Conservation (phyloP, 441 rosid species). For the Jatropha multifida region DNA sequence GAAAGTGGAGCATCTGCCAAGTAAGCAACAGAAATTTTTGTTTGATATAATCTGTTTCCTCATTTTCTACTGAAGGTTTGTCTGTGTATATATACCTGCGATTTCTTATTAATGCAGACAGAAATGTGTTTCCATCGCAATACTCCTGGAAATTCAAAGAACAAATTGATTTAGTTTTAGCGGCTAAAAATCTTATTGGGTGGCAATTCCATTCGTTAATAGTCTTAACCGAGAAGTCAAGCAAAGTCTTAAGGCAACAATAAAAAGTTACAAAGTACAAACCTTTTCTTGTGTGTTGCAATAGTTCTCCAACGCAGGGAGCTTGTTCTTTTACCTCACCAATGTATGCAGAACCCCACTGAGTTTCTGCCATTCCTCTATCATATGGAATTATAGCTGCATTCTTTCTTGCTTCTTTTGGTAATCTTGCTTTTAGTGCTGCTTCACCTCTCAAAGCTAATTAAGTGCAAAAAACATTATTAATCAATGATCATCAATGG, state of each 20-base stretch:
- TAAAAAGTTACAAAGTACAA: neutral
- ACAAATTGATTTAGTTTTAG: neutral
- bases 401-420: constrained; percentile 81
- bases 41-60: neutral
- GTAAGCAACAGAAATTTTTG: neutral
- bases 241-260: neutral
- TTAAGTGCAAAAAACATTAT: neutral
- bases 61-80: neutral
- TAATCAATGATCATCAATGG: neutral
- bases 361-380: constrained; percentile 52
- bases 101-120: constrained; percentile 69
- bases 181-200: neutral
- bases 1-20: constrained; percentile 11
- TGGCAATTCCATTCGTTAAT: neutral
- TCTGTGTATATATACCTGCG: constrained; percentile 50
- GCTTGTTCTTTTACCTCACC: constrained; percentile 43
- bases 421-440: constrained; percentile 69
- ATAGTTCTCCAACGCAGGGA: constrained; percentile 71
- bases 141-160: constrained; percentile 51
- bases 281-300: constrained; percentile 81
- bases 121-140: constrained; percentile 60
- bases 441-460: constrained; percentile 94
- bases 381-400: constrained; percentile 85
- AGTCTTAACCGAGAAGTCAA: neutral
- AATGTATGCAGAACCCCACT: constrained; percentile 39